These are phyloP conservation scores for Colletotrichum filicis DNA, from an alignment of 2,329 filamentous ascomycete genomes.

Conservation along the genomic window DNA sequence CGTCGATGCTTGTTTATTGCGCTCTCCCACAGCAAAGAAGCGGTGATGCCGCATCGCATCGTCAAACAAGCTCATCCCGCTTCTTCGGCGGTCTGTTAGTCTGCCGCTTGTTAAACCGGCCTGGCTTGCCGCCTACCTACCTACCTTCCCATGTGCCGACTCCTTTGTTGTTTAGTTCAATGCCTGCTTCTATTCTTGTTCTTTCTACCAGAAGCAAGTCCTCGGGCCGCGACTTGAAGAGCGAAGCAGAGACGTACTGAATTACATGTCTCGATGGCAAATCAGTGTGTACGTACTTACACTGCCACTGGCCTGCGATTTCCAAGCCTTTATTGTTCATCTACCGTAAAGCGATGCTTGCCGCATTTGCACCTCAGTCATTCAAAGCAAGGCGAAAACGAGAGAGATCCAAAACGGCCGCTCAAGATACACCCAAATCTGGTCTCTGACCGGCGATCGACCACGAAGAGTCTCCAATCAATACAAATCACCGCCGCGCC, in stretches of 20 bases:
- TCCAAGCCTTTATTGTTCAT: too few species aligned
- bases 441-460: conserved; percentile 3
- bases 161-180: not conserved
- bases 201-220: not conserved
- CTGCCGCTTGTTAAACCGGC: not conserved
- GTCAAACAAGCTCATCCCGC: conserved; percentile 1
- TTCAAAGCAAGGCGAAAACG: not conserved
- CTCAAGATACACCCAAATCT: not conserved
- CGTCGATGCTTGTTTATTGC: too few species aligned
- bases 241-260: not conserved
- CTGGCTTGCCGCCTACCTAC: not conserved
- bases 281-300: conserved; percentile 8
- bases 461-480: not conserved
- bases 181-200: not conserved
- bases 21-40: too few species aligned
- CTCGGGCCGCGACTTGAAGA: not conserved
- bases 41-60: not conserved
- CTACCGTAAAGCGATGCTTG: not conserved
- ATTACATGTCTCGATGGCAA: not conserved
- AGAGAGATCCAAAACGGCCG: not conserved
- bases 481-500: conserved; percentile 2
- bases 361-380: not conserved
- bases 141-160: not conserved
- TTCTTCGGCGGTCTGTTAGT: not conserved
- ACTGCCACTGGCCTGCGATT: conserved; percentile 1